Conservation (phyloP, 805 yeast species). For the Debaryomyces prosopidis region DNA sequence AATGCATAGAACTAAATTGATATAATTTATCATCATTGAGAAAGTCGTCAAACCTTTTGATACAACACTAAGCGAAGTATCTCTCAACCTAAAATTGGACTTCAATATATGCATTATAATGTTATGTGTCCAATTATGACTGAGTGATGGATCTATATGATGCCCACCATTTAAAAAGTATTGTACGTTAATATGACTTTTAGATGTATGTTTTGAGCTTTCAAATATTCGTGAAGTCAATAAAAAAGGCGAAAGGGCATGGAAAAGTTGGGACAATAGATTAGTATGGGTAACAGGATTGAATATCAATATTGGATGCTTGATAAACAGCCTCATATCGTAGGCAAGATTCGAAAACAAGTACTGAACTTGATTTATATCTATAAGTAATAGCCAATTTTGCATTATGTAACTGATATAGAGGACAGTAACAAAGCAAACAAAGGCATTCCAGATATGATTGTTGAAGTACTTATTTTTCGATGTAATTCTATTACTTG, state of each 20-base stretch:
- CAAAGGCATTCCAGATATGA: conserved; percentile 17
- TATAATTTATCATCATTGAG: conserved; percentile 11
- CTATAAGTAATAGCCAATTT: background rate
- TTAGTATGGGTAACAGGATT: background rate
- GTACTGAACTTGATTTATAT: background rate
- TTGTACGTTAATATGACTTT: background rate
- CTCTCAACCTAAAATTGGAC: conserved; percentile 4
- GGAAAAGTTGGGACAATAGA: background rate
- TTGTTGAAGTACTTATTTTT: conserved; percentile 12
- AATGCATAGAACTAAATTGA: conserved; percentile 18
- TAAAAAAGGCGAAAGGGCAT: background rate
- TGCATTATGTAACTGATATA: conserved; percentile 18
- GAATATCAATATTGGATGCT: background rate
- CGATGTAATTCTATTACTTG: conserved; percentile 10
- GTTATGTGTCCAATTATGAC: background rate
- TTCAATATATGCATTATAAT: background rate
- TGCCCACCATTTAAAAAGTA: background rate
- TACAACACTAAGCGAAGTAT: conserved; percentile 5
- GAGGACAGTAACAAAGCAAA: conserved; percentile 21
- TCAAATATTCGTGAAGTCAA: conserved; percentile 5
- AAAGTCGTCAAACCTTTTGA: conserved; percentile 3
- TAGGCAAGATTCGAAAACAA: background rate
- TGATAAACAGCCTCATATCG: background rate
- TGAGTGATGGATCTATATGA: background rate
- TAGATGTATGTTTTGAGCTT: background rate